Evolutionary conservation across 148 eudicot species (phyloP).

Genomic region (Arbutus unedo): DNA sequence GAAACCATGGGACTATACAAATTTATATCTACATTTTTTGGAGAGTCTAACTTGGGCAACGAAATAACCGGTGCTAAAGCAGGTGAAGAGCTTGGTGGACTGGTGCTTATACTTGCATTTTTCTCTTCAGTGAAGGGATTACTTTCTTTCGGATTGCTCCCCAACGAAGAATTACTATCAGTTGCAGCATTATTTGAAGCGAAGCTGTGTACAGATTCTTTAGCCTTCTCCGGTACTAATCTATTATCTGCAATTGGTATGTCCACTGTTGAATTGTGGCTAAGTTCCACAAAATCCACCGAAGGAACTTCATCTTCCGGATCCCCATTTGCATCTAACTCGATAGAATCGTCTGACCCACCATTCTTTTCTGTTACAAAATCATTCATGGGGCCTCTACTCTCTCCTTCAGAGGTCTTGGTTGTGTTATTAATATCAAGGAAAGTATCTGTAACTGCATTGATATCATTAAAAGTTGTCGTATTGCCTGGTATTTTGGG

Average conservation of each 20-base stretch:
- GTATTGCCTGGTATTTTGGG: conserved; percentile 7
- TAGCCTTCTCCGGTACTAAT: conserved; percentile 6
- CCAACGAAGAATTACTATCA: conserved; percentile 4
- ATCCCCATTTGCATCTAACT: conserved; percentile 12
- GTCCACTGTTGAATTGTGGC: not conserved
- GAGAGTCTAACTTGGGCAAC: conserved; percentile 10
- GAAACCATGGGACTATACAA: conserved; percentile 5
- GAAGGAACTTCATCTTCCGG: conserved; percentile 20
- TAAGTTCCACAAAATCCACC: conserved; percentile 10
- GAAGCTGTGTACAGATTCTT: not conserved
- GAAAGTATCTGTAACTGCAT: conserved; percentile 12
- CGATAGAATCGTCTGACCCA: conserved; percentile 6
- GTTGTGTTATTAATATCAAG: conserved; percentile 6
- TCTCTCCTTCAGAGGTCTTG: conserved; percentile 11
- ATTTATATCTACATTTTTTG: conserved; percentile 9
- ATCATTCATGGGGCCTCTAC: not conserved
- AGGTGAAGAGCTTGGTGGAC: conserved; percentile 13
- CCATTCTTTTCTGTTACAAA: conserved; percentile 11
- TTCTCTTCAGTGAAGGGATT: conserved; percentile 10
- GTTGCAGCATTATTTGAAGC: not conserved
- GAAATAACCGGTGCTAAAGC: conserved; percentile 8
- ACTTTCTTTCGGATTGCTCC: not conserved
- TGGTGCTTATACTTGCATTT: conserved; percentile 10
- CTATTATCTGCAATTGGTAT: conserved; percentile 2
- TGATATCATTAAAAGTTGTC: conserved; percentile 13